phyloP scores from a whole-genome alignment of 345 rosid genomes.

The Syzygium jambos region DNA sequence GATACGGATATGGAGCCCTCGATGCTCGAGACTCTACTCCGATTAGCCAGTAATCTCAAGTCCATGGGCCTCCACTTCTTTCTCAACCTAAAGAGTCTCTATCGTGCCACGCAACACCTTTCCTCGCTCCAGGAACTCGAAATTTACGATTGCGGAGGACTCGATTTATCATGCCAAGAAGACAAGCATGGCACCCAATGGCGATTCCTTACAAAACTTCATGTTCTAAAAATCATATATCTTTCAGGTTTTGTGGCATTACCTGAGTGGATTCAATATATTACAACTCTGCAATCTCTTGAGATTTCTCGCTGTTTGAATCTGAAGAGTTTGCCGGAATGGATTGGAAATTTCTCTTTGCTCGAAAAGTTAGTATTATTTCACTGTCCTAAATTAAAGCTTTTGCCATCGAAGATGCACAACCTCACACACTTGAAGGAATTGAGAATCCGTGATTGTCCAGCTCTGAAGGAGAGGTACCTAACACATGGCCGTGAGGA shows the following conservation, averaged over 20 bases:
- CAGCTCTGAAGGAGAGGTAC: accelerated
- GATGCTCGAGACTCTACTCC: not conserved
- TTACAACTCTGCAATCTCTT: not conserved
- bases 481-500: too few species aligned
- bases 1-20: too few species aligned
- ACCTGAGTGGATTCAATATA: not conserved
- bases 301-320: accelerated
- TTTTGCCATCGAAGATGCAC: accelerated
- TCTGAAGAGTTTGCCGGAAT: accelerated
- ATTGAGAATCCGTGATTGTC: accelerated
- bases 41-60: not conserved
- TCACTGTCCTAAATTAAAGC: accelerated
- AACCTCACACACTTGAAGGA: not conserved
- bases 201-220: not conserved
- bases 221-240: not conserved
- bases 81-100: not conserved
- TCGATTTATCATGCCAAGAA: not conserved
- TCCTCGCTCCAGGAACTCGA: not conserved
- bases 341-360: not conserved
- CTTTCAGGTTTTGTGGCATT: accelerated
- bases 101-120: not conserved
- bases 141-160: accelerated
- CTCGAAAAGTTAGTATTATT: accelerated
- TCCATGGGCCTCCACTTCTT: accelerated
- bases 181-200: not conserved